Base-by-base conservation (phyloP, 805 yeast genomes). In the Candida xiaguanensis region DNA sequence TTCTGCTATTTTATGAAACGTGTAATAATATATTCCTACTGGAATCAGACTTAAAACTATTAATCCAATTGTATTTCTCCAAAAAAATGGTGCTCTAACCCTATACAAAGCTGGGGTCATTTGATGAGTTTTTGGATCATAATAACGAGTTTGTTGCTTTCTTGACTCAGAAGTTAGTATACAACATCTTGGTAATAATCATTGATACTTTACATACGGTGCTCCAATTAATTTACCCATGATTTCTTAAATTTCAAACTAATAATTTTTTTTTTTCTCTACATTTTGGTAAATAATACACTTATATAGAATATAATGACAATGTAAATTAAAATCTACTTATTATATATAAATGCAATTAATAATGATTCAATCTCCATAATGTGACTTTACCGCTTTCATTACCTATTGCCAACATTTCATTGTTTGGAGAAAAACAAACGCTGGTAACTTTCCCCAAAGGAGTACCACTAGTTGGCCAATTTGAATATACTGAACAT, bases 391-490 rank as follows among this genome's bases (percentile, higher is more conserved):
- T 81, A 8, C 99, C 99, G 18, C 80, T 86, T 52, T 87, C 95
- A 53, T 90, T 91, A 46, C 96, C 99, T 1, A 88, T 77, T 13
- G 90, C 87, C 35, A 93, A 59, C 81, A 90, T 78, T 61, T 87
- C 93, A 43, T 81, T 78, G 46, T 78, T 77, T 19, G 93, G 88
- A 31, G 95, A 80, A 61, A 91, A 91, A 12, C 79, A 76, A 2
- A 80, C 82, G 13, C 81, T 63, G 0, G 96, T 86, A 24, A 93
- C 96, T 49, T 83, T 80, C n/a, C 99, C 99, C 49, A 93, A 73
- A 8, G 99, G 98, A 1, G 99, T 91, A 5, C 89, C 89, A 38
- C 91, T 81, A 2, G 98, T 93, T 13, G 99, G 99, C 99, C 99
- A 93, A 67, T 93, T 93, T 35, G 81, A 72, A 64, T 81, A 93